Evolutionary conservation across 148 eudicot species (phyloP).

Genomic region (Fallopia convolvulus): DNA sequence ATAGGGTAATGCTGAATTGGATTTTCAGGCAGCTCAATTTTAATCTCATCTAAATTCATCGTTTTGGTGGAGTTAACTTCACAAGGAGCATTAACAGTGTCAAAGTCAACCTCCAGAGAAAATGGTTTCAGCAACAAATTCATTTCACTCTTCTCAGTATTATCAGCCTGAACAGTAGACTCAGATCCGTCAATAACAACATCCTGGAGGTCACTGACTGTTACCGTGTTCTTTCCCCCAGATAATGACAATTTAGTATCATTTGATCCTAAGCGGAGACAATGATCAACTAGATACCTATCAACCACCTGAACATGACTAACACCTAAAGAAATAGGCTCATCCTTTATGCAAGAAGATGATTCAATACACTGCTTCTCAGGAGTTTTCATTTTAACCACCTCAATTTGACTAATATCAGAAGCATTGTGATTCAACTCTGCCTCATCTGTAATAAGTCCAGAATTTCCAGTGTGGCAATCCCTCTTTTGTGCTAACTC

Average conservation of each 20-base stretch:
- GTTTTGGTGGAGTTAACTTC: constrained; percentile 11
- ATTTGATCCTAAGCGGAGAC: constrained; percentile 14
- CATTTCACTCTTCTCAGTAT: constrained; percentile 10
- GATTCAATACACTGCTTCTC: background rate
- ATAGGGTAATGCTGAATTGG: background rate
- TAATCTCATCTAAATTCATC: constrained; percentile 3
- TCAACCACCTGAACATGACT: constrained; percentile 4
- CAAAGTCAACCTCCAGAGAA: constrained; percentile 10
- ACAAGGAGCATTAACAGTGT: constrained; percentile 13
- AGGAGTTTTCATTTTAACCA: background rate
- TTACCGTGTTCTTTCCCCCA: background rate
- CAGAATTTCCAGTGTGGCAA: background rate
- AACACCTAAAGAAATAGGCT: background rate
- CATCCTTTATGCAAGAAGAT: background rate
- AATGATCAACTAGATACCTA: constrained; percentile 14
- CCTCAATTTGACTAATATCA: background rate
- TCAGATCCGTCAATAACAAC: background rate
- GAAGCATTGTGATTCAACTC: background rate
- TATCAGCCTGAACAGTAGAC: background rate
- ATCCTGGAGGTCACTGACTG: background rate
- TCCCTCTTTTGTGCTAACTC: background rate
- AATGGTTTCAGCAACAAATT: constrained; percentile 12
- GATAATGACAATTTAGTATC: constrained; percentile 8
- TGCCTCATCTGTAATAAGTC: background rate
- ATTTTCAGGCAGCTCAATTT: background rate